These are phyloP conservation scores for Laguncularia racemosa DNA, from an alignment of 345 rosid species.

Conservation along the genomic window DNA sequence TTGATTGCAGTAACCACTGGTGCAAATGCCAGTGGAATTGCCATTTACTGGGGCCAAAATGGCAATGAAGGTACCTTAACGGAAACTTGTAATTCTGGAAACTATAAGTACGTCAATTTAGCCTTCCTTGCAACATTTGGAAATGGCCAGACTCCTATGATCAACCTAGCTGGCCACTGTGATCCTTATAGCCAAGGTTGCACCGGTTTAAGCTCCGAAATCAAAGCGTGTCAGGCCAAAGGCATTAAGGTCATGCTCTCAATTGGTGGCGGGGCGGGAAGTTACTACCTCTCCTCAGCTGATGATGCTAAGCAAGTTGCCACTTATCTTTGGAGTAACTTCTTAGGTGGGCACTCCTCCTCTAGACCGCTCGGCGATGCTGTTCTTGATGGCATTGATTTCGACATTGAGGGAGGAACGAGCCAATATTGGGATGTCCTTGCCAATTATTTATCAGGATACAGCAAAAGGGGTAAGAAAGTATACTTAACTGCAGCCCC, in stretches of 20 bases:
- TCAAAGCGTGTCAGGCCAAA: slow-evolving; percentile 17
- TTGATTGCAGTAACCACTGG: slow-evolving; percentile 3
- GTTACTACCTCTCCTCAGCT: slow-evolving; percentile 12
- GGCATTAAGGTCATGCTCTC: slow-evolving; percentile 21
- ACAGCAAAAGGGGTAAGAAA: slow-evolving; percentile 18
- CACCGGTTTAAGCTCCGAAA: slow-evolving; percentile 10
- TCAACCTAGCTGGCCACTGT: slow-evolving; percentile 26
- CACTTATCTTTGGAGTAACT: slow-evolving; percentile 21
- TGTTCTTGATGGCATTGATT: slow-evolving; percentile 21
- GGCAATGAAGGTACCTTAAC: slow-evolving; percentile 20
- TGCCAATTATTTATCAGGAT: slow-evolving; percentile 14
- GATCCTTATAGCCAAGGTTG: slow-evolving; percentile 14
- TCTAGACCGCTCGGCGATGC: slow-evolving; percentile 13
- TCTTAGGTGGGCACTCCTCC: slow-evolving; percentile 16
- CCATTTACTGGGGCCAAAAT: slow-evolving; percentile 32
- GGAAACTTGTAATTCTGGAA: slow-evolving; percentile 19
- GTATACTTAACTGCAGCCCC: slow-evolving; percentile 24
- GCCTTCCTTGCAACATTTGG: slow-evolving; percentile 22
- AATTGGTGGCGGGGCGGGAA: slow-evolving; percentile 10
- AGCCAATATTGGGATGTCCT: slow-evolving; percentile 18
- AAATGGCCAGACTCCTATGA: slow-evolving; percentile 19
- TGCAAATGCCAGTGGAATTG: slow-evolving; percentile 14
- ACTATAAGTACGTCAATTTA: slow-evolving; percentile 19
- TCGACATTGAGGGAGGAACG: slow-evolving; percentile 23
- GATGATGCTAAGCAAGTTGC: slow-evolving; percentile 19